Evolutionary conservation across 2,329 filamentous ascomycete species (phyloP), one percentile per base, ranked within the genome.

Genomic region (Juglanconis sp.): DNA sequence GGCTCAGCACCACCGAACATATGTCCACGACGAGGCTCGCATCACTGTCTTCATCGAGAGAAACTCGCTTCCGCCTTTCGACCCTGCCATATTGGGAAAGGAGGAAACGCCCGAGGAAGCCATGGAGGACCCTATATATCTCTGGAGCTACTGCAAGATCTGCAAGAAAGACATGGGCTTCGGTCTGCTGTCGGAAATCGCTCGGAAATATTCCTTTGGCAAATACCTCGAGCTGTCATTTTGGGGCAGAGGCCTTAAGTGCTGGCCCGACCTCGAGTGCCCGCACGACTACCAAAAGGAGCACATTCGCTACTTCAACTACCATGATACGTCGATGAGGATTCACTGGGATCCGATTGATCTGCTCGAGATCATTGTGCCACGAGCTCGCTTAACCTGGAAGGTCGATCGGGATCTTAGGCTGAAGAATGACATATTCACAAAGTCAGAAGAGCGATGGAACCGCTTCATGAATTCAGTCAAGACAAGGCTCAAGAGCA

Each of bases 191-290:
- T 97, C 94, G 1, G 87, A 92, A 59, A 92, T 87, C 68, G 96
- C 93, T 0, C 99, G 92, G 90, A 97, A 96, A 72, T 99, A 99
- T 72, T 99, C 95, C 0, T 96, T 99, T 69, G 95, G 92, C 10
- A 99, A 99, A 74, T 99, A 98, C 69, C 81, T 99, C n/a, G 95
- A 99, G 74, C 80, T 99, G 17, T 92, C 93, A 2, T 98, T 98
- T 73, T 99, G 94, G 93, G 94, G 93, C 69, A 89, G 86, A 47
- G 89, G 91, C 42, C 77, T 98, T 53, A 90, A 87, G 70, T 86
- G 88, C 67, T 87, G 84, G 65, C 87, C 88, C 50, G 86, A 87
- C 34, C 80, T 90, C 42, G 78, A 73, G 56, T 99, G 96, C 71
- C 85, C 90, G 15, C 95, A 99, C 71, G 94, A 99, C 70, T 87